phyloP scores from a whole-genome alignment of 768 basidiomycete species.

The Lactifluus subvellereus region DNA sequence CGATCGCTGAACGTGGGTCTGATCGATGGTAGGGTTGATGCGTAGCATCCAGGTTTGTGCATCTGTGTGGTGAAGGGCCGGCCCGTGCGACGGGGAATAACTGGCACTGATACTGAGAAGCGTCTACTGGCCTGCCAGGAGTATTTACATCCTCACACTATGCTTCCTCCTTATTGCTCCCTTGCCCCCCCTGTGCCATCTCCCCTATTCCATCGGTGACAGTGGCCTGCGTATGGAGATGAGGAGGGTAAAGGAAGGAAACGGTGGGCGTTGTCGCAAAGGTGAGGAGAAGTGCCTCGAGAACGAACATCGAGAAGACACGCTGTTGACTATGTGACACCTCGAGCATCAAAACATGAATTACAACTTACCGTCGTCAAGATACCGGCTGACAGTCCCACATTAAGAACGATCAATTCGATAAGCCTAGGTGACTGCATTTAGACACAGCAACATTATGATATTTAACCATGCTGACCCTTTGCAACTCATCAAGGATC shows the following conservation, averaged over 20 bases:
- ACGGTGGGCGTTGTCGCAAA: slow-evolving; percentile 83
- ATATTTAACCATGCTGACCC: slow-evolving; percentile 43
- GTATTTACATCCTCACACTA: no score
- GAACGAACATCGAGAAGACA: slow-evolving; percentile 94
- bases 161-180: no score
- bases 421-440: slow-evolving; percentile 49
- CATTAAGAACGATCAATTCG: slow-evolving; percentile 93
- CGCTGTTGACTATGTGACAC: slow-evolving; percentile 28
- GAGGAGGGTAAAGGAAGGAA: slow-evolving; percentile 58
- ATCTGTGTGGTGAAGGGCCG: no score
- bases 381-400: slow-evolving; percentile 78
- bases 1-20: background rate
- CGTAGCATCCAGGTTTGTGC: background rate
- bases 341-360: background rate
- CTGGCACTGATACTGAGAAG: no score
- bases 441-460: background rate
- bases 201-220: slow-evolving; percentile 29
- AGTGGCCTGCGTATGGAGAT: slow-evolving; percentile 45
- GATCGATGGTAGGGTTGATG: background rate
- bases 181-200: no score
- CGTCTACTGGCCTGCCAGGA: no score
- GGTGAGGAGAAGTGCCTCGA: slow-evolving; percentile 76
- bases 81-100: no score
- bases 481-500: slow-evolving; percentile 93
- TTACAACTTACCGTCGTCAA: slow-evolving; percentile 44